A percentile compares a stretch with the other conserved stretches of the same genome.
Conservation (phyloP, 2,329 filamentous ascomycete species). For the Talaromyces sp. region DNA sequence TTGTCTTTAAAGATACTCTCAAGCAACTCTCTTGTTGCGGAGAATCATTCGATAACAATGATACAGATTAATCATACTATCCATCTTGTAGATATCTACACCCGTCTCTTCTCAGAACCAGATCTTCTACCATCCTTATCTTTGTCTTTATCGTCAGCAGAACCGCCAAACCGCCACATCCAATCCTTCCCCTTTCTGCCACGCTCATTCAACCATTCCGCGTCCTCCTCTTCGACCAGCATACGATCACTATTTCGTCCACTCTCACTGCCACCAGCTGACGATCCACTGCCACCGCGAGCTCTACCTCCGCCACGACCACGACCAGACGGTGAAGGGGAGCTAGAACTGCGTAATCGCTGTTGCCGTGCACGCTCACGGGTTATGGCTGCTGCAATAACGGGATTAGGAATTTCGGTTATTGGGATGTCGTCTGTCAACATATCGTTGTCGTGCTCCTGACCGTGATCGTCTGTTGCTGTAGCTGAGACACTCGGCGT, state of each 20-base stretch:
- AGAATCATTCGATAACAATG: background rate
- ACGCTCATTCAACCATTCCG: constrained; percentile 24
- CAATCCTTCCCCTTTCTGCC: constrained; percentile 24
- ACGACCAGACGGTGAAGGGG: constrained; percentile 15
- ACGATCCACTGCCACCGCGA: constrained; percentile 19
- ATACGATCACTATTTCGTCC: constrained; percentile 14
- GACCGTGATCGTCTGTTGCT: background rate
- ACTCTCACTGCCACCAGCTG: constrained; percentile 11
- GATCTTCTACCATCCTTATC: background rate
- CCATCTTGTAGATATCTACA: background rate
- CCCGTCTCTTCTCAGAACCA: background rate
- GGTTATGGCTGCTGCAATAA: constrained; percentile 11
- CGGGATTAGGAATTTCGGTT: constrained; percentile 2
- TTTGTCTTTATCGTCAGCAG: background rate
- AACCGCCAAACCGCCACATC: constrained; percentile 16
- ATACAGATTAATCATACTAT: background rate
- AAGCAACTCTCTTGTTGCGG: background rate
- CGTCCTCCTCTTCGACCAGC: constrained; percentile 28
- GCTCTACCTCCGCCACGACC: background rate
- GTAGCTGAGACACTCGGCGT: background rate
- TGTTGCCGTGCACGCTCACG: constrained; percentile 1
- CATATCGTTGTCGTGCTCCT: background rate
- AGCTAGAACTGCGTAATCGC: constrained; percentile 5
- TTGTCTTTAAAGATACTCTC: background rate
- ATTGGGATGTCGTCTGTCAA: background rate